phyloP scores from a whole-genome alignment of 2,329 filamentous ascomycete species.

The Penicillium sp. region DNA sequence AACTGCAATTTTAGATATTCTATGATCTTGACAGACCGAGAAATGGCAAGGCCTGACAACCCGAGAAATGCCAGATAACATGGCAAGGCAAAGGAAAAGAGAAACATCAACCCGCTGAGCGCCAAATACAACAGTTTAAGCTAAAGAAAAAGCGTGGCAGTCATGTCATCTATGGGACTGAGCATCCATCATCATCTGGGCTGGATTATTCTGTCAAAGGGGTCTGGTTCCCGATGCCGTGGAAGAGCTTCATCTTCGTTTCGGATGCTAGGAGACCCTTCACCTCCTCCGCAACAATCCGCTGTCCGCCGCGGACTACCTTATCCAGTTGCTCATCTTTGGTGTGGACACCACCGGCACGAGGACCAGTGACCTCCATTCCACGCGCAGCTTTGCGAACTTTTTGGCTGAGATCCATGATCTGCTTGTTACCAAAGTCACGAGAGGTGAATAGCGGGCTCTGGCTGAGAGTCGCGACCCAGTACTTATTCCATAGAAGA shows the following conservation, averaged over 20 bases:
- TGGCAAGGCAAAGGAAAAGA: neutral
- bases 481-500: slow-evolving; percentile 95
- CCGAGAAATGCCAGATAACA: neutral
- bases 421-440: slow-evolving; percentile 89
- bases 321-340: slow-evolving; percentile 52
- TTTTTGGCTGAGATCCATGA: slow-evolving; percentile 81
- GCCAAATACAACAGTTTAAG: slow-evolving; percentile 9
- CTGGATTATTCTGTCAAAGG: slow-evolving; percentile 15
- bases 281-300: slow-evolving; percentile 56
- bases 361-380: slow-evolving; percentile 33
- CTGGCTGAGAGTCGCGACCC: slow-evolving; percentile 89
- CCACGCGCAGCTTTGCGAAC: slow-evolving; percentile 62
- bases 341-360: slow-evolving; percentile 26
- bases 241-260: slow-evolving; percentile 53
- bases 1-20: slow-evolving; percentile 1
- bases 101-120: slow-evolving; percentile 10
- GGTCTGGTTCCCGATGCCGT: slow-evolving; percentile 35
- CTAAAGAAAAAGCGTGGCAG: slow-evolving; percentile 9
- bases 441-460: slow-evolving; percentile 87
- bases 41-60: neutral
- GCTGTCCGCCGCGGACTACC: slow-evolving; percentile 56
- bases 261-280: slow-evolving; percentile 48
- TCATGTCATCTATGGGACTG: slow-evolving; percentile 16
- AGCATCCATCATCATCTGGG: neutral
- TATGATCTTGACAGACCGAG: slow-evolving; percentile 1